These are phyloP conservation scores for Tetradesmus obliquus DNA, from an alignment of 139 green algal species.

Conservation along the genomic window DNA sequence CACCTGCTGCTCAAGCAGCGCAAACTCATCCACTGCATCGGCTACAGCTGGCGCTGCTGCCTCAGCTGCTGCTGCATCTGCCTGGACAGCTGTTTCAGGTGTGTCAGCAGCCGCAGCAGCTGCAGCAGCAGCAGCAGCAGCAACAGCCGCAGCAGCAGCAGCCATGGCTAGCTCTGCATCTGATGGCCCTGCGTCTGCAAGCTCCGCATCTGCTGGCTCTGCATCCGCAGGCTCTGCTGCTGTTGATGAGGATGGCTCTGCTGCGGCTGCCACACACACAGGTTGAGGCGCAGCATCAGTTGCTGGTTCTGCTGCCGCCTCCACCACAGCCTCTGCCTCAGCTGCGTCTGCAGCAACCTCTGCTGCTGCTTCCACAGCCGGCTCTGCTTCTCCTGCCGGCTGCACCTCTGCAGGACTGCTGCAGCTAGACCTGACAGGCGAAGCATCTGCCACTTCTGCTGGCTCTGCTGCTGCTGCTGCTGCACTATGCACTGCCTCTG, in stretches of 20 bases:
- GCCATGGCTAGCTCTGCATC: background rate
- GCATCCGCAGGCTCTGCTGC: background rate
- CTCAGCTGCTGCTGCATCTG: background rate
- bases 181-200: background rate
- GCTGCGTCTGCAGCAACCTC: background rate
- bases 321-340: background rate
- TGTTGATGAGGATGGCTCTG: background rate
- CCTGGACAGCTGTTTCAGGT: background rate
- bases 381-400: background rate
- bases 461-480: background rate
- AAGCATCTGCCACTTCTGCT: background rate
- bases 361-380: background rate
- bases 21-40: background rate
- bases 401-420: background rate
- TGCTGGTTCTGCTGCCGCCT: background rate
- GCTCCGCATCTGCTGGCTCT: background rate
- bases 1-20: conserved; percentile 3
- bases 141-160: background rate
- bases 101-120: background rate
- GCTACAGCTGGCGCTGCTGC: background rate
- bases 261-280: background rate
- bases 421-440: background rate
- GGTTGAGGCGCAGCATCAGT: background rate
- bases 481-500: background rate
- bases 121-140: background rate